Evolutionary conservation across 495 filamentous ascomycete genomes (phyloP).

Genomic region (Trypethelium eluteriae): DNA sequence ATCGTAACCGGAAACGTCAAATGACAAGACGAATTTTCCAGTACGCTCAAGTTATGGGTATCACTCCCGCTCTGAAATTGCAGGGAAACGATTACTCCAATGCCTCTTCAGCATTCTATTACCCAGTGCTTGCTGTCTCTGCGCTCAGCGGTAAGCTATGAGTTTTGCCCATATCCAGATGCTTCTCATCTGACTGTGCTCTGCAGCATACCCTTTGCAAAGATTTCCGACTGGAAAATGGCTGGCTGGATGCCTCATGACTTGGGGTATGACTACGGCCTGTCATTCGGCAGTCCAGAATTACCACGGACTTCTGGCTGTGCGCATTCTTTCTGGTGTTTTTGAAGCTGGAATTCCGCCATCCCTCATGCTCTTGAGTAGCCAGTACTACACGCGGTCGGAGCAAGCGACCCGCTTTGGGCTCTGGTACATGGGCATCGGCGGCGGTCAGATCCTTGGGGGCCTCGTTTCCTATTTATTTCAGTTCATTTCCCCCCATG

Average conservation of each 20-base stretch:
- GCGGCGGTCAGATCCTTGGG: slow-evolving; percentile 40
- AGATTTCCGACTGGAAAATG: slow-evolving; percentile 44
- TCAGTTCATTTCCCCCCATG: slow-evolving; percentile 20
- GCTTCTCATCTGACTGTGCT: too few species aligned
- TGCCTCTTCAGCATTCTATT: too few species aligned
- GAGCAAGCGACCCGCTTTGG: slow-evolving; percentile 40
- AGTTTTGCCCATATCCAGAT: too few species aligned
- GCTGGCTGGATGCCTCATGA: slow-evolving; percentile 34
- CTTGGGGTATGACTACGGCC: slow-evolving; percentile 36
- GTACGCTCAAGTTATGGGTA: too few species aligned
- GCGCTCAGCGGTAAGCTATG: too few species aligned
- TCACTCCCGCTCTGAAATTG: too few species aligned
- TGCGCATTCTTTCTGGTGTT: slow-evolving; percentile 41
- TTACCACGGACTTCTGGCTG: slow-evolving; percentile 31
- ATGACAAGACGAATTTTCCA: too few species aligned
- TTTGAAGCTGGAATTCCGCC: slow-evolving; percentile 45
- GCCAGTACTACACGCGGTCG: slow-evolving; percentile 37
- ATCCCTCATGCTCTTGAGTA: slow-evolving; percentile 41
- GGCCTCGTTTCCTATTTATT: slow-evolving; percentile 53
- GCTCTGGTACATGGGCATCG: slow-evolving; percentile 42
- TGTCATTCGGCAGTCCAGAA: slow-evolving; percentile 34
- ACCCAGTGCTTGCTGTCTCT: too few species aligned
- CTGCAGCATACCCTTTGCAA: slow-evolving; percentile 25
- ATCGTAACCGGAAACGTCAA: too few species aligned
- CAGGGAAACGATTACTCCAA: too few species aligned